phyloP scores from a whole-genome alignment of 169 alveolate genomes.

The Eimeria falciformis region DNA sequence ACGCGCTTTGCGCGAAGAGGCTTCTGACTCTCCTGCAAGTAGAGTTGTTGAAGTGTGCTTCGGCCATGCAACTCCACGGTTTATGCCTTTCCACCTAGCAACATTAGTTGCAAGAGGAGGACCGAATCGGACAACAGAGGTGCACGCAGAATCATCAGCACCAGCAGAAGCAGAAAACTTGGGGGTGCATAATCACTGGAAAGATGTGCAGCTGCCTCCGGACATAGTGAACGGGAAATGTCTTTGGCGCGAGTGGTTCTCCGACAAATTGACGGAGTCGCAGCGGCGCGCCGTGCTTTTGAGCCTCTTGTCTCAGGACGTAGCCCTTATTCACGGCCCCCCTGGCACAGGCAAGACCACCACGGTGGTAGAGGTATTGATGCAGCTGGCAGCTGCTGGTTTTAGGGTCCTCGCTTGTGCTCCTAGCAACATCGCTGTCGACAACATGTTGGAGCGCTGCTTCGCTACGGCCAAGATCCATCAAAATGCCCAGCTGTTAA shows the following conservation, averaged over 20 bases:
- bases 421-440: slow-evolving; percentile 98
- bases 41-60: neutral
- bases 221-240: neutral
- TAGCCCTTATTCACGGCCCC: slow-evolving; percentile 97
- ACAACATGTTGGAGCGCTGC: slow-evolving; percentile 85
- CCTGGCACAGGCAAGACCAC: slow-evolving; percentile 99
- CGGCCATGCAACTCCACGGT: neutral
- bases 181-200: too few relatives aligned
- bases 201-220: neutral
- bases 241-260: slow-evolving; percentile 1
- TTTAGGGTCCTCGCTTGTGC: slow-evolving; percentile 93
- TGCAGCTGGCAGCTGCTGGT: slow-evolving; percentile 39
- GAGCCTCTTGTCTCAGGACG: slow-evolving; percentile 64
- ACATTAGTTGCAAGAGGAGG: neutral
- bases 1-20: neutral
- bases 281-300: slow-evolving; percentile 51
- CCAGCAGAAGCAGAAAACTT: neutral
- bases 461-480: neutral
- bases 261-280: neutral
- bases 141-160: neutral
- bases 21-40: neutral
- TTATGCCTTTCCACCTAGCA: neutral
- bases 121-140: neutral
- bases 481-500: neutral
- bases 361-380: slow-evolving; percentile 82